These are phyloP conservation scores for Ilex paraguariensis DNA, from an alignment of 305 asterid species.

Conservation along the genomic window DNA sequence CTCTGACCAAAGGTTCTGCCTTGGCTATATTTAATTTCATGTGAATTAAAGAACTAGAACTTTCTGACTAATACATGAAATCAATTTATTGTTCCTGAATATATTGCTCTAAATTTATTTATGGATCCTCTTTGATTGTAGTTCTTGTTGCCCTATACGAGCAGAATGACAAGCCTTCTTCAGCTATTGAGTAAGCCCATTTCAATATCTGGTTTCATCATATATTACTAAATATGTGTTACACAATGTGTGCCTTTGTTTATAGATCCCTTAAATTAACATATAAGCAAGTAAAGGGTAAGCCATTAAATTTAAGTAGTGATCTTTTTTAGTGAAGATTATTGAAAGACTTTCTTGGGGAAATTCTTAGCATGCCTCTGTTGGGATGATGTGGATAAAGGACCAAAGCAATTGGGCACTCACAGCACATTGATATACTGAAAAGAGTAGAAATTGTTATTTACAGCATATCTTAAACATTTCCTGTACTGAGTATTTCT, in stretches of 20 bases:
- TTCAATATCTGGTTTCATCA: neutral
- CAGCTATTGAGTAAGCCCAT: conserved; percentile 79
- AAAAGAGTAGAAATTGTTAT: too few species aligned
- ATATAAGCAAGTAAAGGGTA: neutral
- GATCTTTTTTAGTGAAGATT: neutral
- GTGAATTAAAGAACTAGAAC: too few species aligned
- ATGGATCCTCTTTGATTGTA: conserved; percentile 20
- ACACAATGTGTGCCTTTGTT: neutral
- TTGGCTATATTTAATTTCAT: too few species aligned
- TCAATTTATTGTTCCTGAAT: too few species aligned
- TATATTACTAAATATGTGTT: neutral
- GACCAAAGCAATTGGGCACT: neutral
- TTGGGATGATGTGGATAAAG: too few species aligned
- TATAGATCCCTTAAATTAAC: neutral
- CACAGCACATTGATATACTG: neutral
- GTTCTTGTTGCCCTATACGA: conserved; percentile 89
- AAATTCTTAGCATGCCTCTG: neutral
- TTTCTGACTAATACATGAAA: too few species aligned
- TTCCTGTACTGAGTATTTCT: neutral
- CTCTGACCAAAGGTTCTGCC: conserved; percentile 69
- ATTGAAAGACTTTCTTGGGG: neutral
- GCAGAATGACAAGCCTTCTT: conserved; percentile 90
- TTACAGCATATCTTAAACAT: neutral
- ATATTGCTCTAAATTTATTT: neutral
- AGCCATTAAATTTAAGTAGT: too few species aligned